A percentile compares a stretch with the other conserved stretches of the same genome.
These are phyloP conservation scores for Gomphus bonarii DNA, from an alignment of 1,284 basidiomycete species.

Conservation along the genomic window DNA sequence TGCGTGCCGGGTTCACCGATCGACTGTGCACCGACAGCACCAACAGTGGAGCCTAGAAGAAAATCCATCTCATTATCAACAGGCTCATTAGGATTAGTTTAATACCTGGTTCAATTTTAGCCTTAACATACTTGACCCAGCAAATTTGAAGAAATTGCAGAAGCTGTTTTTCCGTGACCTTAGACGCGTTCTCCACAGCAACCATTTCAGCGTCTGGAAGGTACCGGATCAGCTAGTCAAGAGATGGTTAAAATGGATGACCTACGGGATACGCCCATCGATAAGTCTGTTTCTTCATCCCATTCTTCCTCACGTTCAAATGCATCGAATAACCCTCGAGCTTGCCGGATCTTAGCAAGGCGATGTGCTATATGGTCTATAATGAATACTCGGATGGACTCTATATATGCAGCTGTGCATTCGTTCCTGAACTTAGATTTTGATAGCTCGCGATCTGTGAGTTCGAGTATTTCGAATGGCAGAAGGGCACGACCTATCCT, in stretches of 20 bases:
- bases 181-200: conserved; percentile 82
- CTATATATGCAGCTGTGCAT: conserved; percentile 71
- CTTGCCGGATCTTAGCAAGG: conserved; percentile 61
- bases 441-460: conserved; percentile 57
- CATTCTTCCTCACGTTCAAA: conserved; percentile 67
- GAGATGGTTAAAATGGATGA: neutral
- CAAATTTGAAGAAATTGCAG: conserved; percentile 77
- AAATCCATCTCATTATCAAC: conserved; percentile 4
- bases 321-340: conserved; percentile 81
- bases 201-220: conserved; percentile 48
- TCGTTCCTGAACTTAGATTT: conserved; percentile 53
- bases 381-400: conserved; percentile 71
- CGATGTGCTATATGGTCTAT: conserved; percentile 55
- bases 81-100: neutral
- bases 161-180: conserved; percentile 81
- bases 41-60: conserved; percentile 80
- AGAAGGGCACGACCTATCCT: conserved; percentile 57
- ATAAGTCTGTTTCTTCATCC: conserved; percentile 71
- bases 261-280: conserved; percentile 64
- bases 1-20: conserved; percentile 99
- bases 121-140: conserved; percentile 87
- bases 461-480: conserved; percentile 81
- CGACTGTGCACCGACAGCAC: conserved; percentile 97
- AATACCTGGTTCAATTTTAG: conserved; percentile 87
- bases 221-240: neutral